Conservation (phyloP, 257 asterid genomes). For the Nyctanthes arbortristis region DNA sequence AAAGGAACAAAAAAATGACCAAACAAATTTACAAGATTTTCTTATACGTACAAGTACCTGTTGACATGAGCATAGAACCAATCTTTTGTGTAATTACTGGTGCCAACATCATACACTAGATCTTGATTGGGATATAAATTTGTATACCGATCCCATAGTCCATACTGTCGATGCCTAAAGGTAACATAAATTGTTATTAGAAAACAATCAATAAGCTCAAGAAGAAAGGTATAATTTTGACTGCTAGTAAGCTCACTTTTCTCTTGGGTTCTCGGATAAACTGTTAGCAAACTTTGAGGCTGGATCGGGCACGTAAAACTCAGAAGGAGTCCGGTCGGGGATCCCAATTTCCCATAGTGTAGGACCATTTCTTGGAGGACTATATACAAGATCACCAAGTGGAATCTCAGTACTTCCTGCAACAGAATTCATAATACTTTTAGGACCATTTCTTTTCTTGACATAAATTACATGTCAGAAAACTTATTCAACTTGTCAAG, state of each 20-base stretch:
- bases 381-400: conserved; percentile 33
- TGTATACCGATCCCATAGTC: conserved; percentile 53
- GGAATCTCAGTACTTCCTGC: conserved; percentile 30
- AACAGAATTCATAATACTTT: background rate
- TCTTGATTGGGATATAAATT: conserved; percentile 49
- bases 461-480: background rate
- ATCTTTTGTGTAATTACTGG: conserved; percentile 39
- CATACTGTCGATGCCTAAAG: conserved; percentile 64
- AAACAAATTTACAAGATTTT: background rate
- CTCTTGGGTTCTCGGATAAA: conserved; percentile 34
- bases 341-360: conserved; percentile 70
- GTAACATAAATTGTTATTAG: background rate
- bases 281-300: conserved; percentile 33
- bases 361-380: conserved; percentile 60
- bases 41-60: conserved; percentile 44
- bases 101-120: conserved; percentile 43
- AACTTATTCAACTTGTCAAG: no score
- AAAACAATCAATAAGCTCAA: no score
- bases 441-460: background rate
- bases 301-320: conserved; percentile 58
- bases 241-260: conserved; percentile 33
- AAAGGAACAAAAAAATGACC: background rate
- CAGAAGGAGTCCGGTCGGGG: conserved; percentile 68
- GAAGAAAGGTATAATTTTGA: no score
- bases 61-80: conserved; percentile 68